Conservation (phyloP, 257 asterid species). For the Cruciata laevipes region DNA sequence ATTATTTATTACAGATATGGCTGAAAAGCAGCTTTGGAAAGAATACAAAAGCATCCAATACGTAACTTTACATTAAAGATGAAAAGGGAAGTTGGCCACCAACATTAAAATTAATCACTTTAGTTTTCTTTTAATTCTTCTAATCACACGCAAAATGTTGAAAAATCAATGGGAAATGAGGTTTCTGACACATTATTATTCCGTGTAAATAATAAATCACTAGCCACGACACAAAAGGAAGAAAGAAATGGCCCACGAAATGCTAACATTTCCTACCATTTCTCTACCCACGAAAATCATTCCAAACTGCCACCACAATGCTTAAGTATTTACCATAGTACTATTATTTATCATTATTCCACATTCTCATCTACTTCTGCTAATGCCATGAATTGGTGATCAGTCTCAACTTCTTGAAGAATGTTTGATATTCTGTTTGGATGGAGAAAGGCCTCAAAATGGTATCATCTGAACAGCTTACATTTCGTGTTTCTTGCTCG, state of each 20-base stretch:
- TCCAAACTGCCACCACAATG: conserved; percentile 4
- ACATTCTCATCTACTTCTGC: neutral
- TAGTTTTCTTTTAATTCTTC: neutral
- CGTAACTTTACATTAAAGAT: too few relatives aligned
- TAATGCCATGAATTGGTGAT: conserved; percentile 14
- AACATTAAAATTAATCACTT: too few relatives aligned
- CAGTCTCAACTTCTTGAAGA: conserved; percentile 6
- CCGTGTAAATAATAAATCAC: neutral
- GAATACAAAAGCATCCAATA: neutral
- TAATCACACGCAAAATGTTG: neutral
- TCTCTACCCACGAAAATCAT: conserved; percentile 18
- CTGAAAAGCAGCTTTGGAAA: neutral
- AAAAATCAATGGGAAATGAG: neutral
- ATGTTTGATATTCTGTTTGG: conserved; percentile 64
- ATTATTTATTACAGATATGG: neutral
- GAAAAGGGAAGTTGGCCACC: neutral
- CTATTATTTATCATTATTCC: neutral
- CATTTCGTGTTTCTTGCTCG: neutral
- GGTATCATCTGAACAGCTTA: conserved; percentile 26
- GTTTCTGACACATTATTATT: neutral
- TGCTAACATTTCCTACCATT: conserved; percentile 1
- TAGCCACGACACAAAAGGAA: neutral
- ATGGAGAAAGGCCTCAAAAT: conserved; percentile 88
- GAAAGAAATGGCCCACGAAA: conserved; percentile 22
- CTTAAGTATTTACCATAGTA: conserved; percentile 16